A percentile compares a stretch with the other conserved stretches of the same genome.
These are phyloP conservation scores for Coemansia sp. DNA, from an alignment of 192 early-diverging fungal species.

Conservation along the genomic window DNA sequence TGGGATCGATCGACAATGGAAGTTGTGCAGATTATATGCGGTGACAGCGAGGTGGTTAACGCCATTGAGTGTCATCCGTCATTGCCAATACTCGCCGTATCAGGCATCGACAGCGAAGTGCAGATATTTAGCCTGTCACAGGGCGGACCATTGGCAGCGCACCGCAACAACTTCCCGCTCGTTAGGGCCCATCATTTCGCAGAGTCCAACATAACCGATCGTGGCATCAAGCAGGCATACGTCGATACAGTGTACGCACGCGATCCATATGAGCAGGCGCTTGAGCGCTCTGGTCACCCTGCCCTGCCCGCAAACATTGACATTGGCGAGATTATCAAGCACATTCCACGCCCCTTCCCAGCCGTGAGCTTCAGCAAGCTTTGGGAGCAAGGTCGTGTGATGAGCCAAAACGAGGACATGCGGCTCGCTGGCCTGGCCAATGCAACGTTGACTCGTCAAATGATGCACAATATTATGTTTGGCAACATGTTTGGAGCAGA, in stretches of 20 bases:
- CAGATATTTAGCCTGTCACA: conserved; percentile 67
- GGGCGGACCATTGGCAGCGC: conserved; percentile 35
- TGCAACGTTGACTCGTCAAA: conserved; percentile 28
- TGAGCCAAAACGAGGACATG: conserved; percentile 35
- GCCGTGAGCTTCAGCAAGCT: conserved; percentile 28
- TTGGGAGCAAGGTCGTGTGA: conserved; percentile 21
- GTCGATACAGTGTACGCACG: conserved; percentile 19
- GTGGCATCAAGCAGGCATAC: conserved; percentile 11
- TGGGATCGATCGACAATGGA: conserved; percentile 68
- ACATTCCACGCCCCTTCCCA: conserved; percentile 21
- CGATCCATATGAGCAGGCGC: conserved; percentile 36
- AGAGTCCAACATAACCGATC: conserved; percentile 9
- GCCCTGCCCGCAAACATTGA: conserved; percentile 13
- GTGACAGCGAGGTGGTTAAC: conserved; percentile 67
- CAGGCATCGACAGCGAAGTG: conserved; percentile 76
- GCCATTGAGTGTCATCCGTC: conserved; percentile 64
- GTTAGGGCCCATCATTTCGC: conserved; percentile 22
- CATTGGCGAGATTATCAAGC: neutral
- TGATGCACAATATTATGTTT: conserved; percentile 32
- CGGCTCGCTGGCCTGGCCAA: conserved; percentile 21
- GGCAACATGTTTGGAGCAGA: conserved; percentile 12
- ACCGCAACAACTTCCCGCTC: conserved; percentile 41
- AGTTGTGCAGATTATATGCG: conserved; percentile 67
- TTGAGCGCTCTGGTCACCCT: conserved; percentile 20
- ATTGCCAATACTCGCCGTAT: conserved; percentile 63